Percentiles rank a stretch among this genome's conserved stretches.
These are phyloP conservation scores for Fraxinus greggii DNA, from an alignment of 305 asterid species.

Conservation along the genomic window DNA sequence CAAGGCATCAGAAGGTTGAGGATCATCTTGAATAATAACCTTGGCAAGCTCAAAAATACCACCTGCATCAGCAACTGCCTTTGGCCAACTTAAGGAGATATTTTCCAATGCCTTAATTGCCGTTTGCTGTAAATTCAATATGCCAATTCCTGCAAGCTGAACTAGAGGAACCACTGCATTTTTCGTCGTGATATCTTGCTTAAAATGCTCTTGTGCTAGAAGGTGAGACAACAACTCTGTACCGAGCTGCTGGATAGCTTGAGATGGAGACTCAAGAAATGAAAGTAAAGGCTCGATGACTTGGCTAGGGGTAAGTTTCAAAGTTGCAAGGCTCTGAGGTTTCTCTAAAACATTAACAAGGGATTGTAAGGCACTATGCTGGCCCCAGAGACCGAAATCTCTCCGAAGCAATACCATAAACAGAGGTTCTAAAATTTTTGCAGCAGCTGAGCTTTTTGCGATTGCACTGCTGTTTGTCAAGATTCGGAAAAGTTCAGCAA, in stretches of 20 bases:
- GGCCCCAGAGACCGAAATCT: constrained; percentile 80
- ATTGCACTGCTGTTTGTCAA: constrained; percentile 82
- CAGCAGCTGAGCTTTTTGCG: constrained; percentile 64
- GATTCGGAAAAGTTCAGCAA: constrained; percentile 87
- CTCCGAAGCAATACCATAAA: constrained; percentile 61
- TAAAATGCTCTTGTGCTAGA: constrained; percentile 78
- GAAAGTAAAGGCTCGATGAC: constrained; percentile 72
- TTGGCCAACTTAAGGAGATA: constrained; percentile 80
- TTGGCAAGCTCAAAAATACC: constrained; percentile 80
- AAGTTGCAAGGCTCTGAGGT: constrained; percentile 65
- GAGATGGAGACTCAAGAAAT: constrained; percentile 76
- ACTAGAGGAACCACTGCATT: constrained; percentile 85
- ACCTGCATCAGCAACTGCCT: constrained; percentile 81
- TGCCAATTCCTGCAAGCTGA: constrained; percentile 74
- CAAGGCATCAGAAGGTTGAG: constrained; percentile 61
- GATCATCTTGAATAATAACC: constrained; percentile 71
- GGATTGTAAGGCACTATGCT: constrained; percentile 87
- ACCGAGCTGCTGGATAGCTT: constrained; percentile 86
- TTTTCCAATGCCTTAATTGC: constrained; percentile 73
- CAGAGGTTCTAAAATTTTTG: constrained; percentile 73
- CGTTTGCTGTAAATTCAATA: constrained; percentile 69
- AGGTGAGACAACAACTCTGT: constrained; percentile 76
- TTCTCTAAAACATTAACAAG: constrained; percentile 88
- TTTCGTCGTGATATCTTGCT: constrained; percentile 74
- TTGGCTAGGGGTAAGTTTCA: constrained; percentile 73